Evolutionary conservation across 257 asterid genomes (phyloP), one percentile per base, ranked within the genome.

Genomic region (Anisodus acutangulus): DNA sequence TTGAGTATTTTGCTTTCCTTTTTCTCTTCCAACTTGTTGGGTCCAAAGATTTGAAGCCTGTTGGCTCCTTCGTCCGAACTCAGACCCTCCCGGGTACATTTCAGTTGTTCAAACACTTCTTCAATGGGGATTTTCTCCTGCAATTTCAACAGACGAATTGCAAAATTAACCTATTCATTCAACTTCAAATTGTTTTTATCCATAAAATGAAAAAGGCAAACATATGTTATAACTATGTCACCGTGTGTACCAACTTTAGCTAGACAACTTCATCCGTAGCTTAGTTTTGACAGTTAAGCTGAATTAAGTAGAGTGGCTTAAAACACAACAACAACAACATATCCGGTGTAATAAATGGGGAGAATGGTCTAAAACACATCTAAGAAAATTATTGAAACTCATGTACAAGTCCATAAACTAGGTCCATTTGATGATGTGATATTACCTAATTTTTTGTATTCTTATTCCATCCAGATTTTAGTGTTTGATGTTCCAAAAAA

Each of bases 111-210:
- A 82, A 95, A 95, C 57, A 95, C 99, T 89, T 95, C 99, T 85
- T 94, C 98, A 51, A 95, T 95, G n/a, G 99, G 99, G 54, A 95
- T 91, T 83, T 94, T 95, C 88, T 95, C 99, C 99, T 95, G 91
- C 87, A 84, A 85, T 78, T 78, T 78, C 49, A 78, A 26, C 82
- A 78, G 47, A 47, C 1, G 4, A 26, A 13, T 7, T 51, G 49
- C 64, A 13, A 78, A 53, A 15, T 78, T 78, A 13, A 64, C 26
- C 64, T 78, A 78, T 45, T 26, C 63, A 13, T 53, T 53, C 49
- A 78, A 49, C 81, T 74, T 74, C 81, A 49, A 12, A 49, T 53
- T 78, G 82, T 31, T 78, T 76, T 53, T 31, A 53, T 8, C 64
- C 82, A 53, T 53, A 78, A 53, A 53, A 53, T 78, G 64, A 53